A percentile compares a stretch with the other conserved stretches of the same genome.
Evolutionary conservation across 208 protist species (phyloP).

Genomic region (Acanthamoeba castellanii): DNA sequence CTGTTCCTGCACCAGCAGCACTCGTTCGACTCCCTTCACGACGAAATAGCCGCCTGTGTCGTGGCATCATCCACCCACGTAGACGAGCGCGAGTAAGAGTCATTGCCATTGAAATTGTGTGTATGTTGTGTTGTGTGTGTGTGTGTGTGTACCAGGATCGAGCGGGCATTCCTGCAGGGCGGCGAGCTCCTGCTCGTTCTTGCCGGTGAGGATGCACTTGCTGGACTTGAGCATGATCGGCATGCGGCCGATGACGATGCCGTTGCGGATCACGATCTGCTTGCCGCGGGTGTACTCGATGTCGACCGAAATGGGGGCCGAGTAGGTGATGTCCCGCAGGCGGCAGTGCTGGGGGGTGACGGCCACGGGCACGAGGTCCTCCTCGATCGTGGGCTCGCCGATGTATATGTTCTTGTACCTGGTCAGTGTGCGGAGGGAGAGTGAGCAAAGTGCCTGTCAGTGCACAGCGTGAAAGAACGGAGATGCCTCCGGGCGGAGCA

Average conservation of each 20-base stretch:
- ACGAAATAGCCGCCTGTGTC: slow-evolving; percentile 98
- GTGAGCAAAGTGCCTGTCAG: too few relatives aligned
- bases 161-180: slow-evolving; percentile 98
- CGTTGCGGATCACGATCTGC: slow-evolving; percentile 88
- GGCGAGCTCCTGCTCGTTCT: slow-evolving; percentile 95
- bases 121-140: background rate
- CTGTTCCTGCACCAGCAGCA: slow-evolving; percentile 96
- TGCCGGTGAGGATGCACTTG: slow-evolving; percentile 96
- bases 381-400: slow-evolving; percentile 88
- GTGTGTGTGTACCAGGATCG: slow-evolving; percentile 93
- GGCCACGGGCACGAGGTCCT: slow-evolving; percentile 83
- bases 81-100: background rate
- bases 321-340: slow-evolving; percentile 97
- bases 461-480: too few relatives aligned
- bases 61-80: background rate
- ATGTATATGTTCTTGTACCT: slow-evolving; percentile 90
- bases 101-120: background rate
- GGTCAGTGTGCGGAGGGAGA: too few relatives aligned
- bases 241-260: slow-evolving; percentile 97
- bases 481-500: too few relatives aligned
- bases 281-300: slow-evolving; percentile 92
- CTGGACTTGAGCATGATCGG: slow-evolving; percentile 99
- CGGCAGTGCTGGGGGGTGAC: slow-evolving; percentile 96
- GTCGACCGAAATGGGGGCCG: slow-evolving; percentile 93
- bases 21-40: slow-evolving; percentile 99